Evolutionary conservation across 2,329 filamentous ascomycete genomes (phyloP), one percentile per base, ranked within the genome.

Genomic region (Colletotrichum truncatum): DNA sequence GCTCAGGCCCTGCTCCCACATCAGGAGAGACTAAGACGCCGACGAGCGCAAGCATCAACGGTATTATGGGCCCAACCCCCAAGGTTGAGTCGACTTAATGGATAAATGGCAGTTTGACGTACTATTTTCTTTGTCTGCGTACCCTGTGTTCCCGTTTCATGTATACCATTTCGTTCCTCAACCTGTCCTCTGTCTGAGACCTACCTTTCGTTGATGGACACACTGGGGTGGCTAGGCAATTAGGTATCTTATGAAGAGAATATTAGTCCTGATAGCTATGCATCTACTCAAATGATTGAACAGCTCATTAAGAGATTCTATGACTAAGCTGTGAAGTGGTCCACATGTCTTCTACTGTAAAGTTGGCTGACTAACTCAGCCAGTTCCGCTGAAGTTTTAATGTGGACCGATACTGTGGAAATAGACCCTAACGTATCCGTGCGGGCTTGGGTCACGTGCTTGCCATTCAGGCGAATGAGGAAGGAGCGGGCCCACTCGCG

Each of bases 1-100:
- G 77, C 5, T 79, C 82, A 8, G 84, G 79, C 2, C 79, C 85
- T 12, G 75, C 78, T 7, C 83, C 85, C 16, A 76, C 81, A 4
- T 77, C 85, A 14, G 81, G 78, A 12, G 87, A 89, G 41, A 76
- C 80, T 45, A 89, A 89, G 76, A 85, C 78, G 69, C 84, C 87
- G 0, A 80, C 82, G 0, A 82, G 78, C 58, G 78, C 81, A 5
- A 73, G 77, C 52, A 79, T 85, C 52, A 87, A 86, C 61, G 84
- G 84, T 36, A 75, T 82, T 61, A 79, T 81, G 71, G 80, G 76
- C 7, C 76, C 82, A 28, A 69, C 75, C 12, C 74, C 83, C 16
- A 87, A 87, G 77, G 73, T 81, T 38, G 85, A 88, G 72, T 75
- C 73, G 12, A 66, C 72, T 10, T 73, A 66, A 62, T 36, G 46